These are phyloP conservation scores for Aspergillus texensis DNA, from an alignment of 2,329 filamentous ascomycete species.

Conservation along the genomic window DNA sequence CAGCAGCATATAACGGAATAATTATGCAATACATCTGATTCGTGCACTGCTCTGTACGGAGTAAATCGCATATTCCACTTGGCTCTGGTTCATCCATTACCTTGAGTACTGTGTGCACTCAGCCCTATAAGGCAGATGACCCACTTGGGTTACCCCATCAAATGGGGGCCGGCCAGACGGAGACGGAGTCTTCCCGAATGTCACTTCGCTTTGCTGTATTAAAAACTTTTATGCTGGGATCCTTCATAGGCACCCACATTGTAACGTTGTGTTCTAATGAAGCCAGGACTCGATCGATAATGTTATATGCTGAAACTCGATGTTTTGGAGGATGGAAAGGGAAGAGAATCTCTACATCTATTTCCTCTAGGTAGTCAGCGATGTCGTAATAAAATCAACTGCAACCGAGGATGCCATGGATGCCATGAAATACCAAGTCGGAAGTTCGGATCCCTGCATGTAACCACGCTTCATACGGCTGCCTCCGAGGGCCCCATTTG, in stretches of 20 bases:
- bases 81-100: neutral
- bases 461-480: neutral
- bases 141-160: neutral
- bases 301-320: neutral
- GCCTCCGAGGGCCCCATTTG: neutral
- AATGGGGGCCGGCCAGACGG: neutral
- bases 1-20: neutral
- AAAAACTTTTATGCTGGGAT: neutral
- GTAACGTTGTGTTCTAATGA: neutral
- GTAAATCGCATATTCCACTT: neutral
- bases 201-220: neutral
- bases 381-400: neutral
- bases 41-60: neutral
- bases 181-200: neutral
- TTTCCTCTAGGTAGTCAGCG: neutral
- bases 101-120: neutral
- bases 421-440: neutral
- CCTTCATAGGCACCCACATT: neutral
- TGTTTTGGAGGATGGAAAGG: neutral
- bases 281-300: neutral
- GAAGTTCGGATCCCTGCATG: neutral
- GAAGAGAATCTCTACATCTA: neutral
- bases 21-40: neutral
- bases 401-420: neutral
- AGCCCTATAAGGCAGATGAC: slow-evolving; percentile 4